Evolutionary conservation across 176 grass and related monocot species (phyloP), one percentile per base, ranked within the genome.

Genomic region (Eleusine indica): DNA sequence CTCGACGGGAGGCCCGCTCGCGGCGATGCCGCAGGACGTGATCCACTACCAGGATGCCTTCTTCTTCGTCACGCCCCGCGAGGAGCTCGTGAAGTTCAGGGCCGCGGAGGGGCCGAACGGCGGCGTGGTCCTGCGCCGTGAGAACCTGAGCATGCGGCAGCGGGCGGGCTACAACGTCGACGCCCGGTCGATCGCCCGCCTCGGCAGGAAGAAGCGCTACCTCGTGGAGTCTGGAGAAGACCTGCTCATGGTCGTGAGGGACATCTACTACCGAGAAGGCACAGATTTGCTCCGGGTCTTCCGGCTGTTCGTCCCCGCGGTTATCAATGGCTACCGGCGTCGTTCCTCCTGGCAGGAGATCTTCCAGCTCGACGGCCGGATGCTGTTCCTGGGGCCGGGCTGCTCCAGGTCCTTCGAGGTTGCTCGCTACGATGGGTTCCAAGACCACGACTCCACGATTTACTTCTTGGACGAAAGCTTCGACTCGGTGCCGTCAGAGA

Each of bases 401-500:
- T 83, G 67, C 79, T 86, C 88, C 79, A 86, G 84, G 66, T 66
- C 84, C 19, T 61, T 90, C 54, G 79, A 86, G 29, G 68, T 58
- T 18, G 83, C 58, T 47, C 29, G 22, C 9, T 86, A 82, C 79
- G 0, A 68, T 39, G 74, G 79, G 1, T 82, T 77, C 58, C 8
- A 10, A 80, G 84, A 66, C 58, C 8, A 10, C 74, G 84, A 66
- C 15, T 70, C 68, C 68, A 40, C 12, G 2, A 69, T 90, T 57
- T 90, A 90, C 30, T 90, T 83, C 80, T 29, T 82, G 40, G 84
- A 90, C n/a, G 84, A 90, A 4, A 2, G 4, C 74, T 49, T 78
- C 11, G 3, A 22, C 64, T 1, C 52, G 17, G 51, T 18, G 71
- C 25, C n/a, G 15, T 21, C 42, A 2, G 44, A 47, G 44, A 10